Evolutionary conservation across 1,139 yeast species (phyloP).

Genomic region (Taiozyma onychis): DNA sequence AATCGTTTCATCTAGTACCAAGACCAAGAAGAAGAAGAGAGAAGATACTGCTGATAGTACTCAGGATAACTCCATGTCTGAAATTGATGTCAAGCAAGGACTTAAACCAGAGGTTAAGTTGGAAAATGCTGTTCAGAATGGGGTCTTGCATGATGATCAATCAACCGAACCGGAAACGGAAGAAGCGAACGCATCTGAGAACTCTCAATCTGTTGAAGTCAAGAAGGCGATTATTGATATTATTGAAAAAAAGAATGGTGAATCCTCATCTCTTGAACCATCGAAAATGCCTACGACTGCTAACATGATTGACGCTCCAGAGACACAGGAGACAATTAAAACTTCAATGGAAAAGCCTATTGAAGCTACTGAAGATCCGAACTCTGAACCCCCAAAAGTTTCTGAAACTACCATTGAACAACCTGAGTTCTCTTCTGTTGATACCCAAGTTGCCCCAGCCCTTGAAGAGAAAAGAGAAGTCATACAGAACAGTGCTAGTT

Average conservation of each 20-base stretch:
- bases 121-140: background rate
- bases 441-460: background rate
- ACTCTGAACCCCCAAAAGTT: background rate
- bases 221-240: background rate
- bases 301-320: no score
- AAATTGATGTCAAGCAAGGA: background rate
- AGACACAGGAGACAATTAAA: no score
- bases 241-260: background rate
- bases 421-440: background rate
- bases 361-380: background rate
- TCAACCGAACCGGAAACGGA: background rate
- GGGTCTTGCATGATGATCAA: background rate
- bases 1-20: constrained; percentile 13
- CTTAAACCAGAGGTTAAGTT: background rate
- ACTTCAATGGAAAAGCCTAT: background rate
- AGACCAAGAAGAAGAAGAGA: constrained; percentile 15
- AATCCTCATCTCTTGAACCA: background rate
- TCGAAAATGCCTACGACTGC: background rate
- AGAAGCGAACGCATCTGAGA: background rate
- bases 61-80: background rate
- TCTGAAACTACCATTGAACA: background rate
- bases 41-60: background rate
- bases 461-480: background rate
- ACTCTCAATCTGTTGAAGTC: background rate
- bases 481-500: no score